Percentiles rank a stretch among this genome's conserved stretches.
Evolutionary conservation across 805 yeast species (phyloP).

Genomic region (Schwanniomyces occidentalis): DNA sequence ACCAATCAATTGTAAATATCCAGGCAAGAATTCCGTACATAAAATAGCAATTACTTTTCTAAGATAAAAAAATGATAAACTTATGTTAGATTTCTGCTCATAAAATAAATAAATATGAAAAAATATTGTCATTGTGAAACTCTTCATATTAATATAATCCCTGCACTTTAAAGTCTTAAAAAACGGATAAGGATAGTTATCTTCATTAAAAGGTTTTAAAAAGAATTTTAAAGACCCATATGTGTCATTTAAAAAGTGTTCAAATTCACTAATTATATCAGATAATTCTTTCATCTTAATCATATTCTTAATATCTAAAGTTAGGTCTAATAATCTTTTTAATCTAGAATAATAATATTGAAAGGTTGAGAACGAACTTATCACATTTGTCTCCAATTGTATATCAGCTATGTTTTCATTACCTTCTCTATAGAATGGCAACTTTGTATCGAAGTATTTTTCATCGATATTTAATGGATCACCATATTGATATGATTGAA

Average conservation of each 20-base stretch:
- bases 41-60: conserved; percentile 26
- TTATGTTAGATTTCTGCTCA: conserved; percentile 26
- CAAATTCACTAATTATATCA: conserved; percentile 33
- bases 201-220: conserved; percentile 17
- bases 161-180: conserved; percentile 26
- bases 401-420: conserved; percentile 33
- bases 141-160: conserved; percentile 24
- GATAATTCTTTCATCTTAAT: conserved; percentile 20
- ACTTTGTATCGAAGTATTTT: conserved; percentile 27
- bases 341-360: conserved; percentile 28
- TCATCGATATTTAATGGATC: conserved; percentile 30
- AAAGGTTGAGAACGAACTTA: conserved; percentile 28
- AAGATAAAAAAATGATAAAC: conserved; percentile 34
- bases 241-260: conserved; percentile 25
- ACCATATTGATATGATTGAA: conserved; percentile 34
- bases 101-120: conserved; percentile 41
- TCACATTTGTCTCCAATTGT: conserved; percentile 37
- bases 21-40: conserved; percentile 31
- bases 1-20: conserved; percentile 28
- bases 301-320: conserved; percentile 18
- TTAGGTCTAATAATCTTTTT: conserved; percentile 23
- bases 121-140: conserved; percentile 28
- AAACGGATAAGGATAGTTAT: conserved; percentile 18
- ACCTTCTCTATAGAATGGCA: conserved; percentile 36
- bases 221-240: conserved; percentile 28